Conservation (phyloP, 2,329 filamentous ascomycete species). For the Ilyonectria sp. region DNA sequence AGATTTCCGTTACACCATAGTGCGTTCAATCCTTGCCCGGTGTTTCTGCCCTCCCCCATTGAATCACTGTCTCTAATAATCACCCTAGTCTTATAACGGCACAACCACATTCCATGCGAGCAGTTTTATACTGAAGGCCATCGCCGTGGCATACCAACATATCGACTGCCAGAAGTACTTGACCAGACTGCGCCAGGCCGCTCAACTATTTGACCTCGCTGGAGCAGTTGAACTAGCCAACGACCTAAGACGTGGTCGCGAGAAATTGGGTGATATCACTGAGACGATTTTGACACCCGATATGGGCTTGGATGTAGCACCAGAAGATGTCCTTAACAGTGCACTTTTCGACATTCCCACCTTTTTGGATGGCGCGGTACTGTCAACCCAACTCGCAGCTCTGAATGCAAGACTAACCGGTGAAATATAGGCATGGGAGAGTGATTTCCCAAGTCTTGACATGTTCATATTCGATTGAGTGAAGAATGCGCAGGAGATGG, state of each 20-base stretch:
- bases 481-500: too few relatives aligned
- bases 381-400: background rate
- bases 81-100: background rate
- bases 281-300: background rate
- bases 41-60: too few relatives aligned
- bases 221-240: background rate
- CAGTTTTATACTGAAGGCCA: slow-evolving; percentile 1
- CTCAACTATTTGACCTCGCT: background rate
- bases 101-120: background rate
- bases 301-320: too few relatives aligned
- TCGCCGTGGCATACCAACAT: background rate
- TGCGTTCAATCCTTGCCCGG: background rate
- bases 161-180: slow-evolving; percentile 2
- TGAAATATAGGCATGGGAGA: background rate
- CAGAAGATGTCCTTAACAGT: background rate
- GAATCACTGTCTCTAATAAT: background rate
- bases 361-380: background rate
- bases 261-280: background rate
- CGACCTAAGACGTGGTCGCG: background rate
- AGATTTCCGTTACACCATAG: background rate
- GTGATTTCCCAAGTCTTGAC: too few relatives aligned
- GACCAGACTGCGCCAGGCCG: background rate
- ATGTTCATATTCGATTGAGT: too few relatives aligned
- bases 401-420: background rate
- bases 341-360: slow-evolving; percentile 8